Conservation (phyloP, 345 rosid species). For the Eucalyptus coolabah region DNA sequence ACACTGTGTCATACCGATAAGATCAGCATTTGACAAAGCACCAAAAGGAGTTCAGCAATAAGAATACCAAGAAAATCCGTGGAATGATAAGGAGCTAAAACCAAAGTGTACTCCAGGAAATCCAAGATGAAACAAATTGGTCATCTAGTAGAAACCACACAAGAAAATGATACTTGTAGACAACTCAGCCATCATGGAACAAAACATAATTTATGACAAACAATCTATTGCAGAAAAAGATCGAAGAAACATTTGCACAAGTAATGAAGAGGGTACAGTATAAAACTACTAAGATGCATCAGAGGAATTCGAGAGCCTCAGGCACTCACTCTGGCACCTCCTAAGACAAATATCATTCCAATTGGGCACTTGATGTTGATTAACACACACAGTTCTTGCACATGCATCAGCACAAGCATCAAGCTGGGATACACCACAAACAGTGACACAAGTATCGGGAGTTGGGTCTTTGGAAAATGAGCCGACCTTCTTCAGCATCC, state of each 20-base stretch:
- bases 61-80: not conserved
- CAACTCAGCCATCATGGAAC: not conserved
- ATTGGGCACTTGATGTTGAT: slow-evolving; percentile 83
- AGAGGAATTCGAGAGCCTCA: slow-evolving; percentile 34
- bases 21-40: not conserved
- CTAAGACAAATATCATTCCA: slow-evolving; percentile 84
- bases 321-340: slow-evolving; percentile 79
- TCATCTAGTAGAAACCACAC: not conserved
- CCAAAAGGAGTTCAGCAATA: not conserved
- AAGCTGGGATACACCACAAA: slow-evolving; percentile 82
- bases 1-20: not conserved
- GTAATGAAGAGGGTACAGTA: not conserved
- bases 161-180: not conserved
- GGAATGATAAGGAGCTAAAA: not conserved
- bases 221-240: not conserved
- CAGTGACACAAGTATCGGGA: slow-evolving; percentile 72
- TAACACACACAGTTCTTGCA: slow-evolving; percentile 72
- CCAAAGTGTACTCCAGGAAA: not conserved
- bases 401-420: slow-evolving; percentile 93
- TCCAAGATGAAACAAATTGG: not conserved
- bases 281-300: not conserved
- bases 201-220: not conserved
- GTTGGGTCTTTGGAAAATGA: slow-evolving; percentile 76
- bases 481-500: slow-evolving; percentile 80
- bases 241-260: not conserved